Percentiles rank a stretch among this genome's conserved stretches.
Evolutionary conservation across 2,329 filamentous ascomycete genomes (phyloP).

Genomic region (Stachybotrys elegans): DNA sequence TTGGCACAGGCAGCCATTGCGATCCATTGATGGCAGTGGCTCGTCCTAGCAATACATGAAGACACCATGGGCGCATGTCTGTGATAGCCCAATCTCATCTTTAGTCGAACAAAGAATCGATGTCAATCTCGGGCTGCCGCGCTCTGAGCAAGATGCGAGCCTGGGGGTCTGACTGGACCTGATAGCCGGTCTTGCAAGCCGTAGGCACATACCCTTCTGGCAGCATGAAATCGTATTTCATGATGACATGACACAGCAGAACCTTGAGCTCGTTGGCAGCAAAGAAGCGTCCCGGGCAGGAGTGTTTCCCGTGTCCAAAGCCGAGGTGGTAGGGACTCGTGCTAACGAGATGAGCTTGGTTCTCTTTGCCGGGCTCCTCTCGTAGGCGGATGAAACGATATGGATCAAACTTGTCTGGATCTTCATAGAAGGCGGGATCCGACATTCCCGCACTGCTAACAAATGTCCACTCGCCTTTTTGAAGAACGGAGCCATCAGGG

Average conservation of each 20-base stretch:
- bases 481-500: slow-evolving; percentile 15
- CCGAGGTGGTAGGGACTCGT: slow-evolving; percentile 23
- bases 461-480: slow-evolving; percentile 14
- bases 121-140: neutral
- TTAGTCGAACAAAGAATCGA: too few species aligned
- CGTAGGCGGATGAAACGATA: slow-evolving; percentile 23
- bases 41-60: too few species aligned
- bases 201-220: neutral
- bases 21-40: too few species aligned
- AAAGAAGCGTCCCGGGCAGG: slow-evolving; percentile 38
- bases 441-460: slow-evolving; percentile 13
- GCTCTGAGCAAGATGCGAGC: neutral
- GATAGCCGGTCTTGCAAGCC: neutral
- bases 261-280: slow-evolving; percentile 35
- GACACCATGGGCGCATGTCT: too few species aligned
- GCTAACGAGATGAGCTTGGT: slow-evolving; percentile 26
- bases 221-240: slow-evolving; percentile 20
- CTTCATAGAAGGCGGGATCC: slow-evolving; percentile 16
- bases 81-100: too few species aligned
- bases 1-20: too few species aligned
- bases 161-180: neutral
- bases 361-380: slow-evolving; percentile 14
- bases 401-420: slow-evolving; percentile 19
- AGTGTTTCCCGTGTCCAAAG: slow-evolving; percentile 35
- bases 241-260: slow-evolving; percentile 19